These are phyloP conservation scores for Talaromyces trachyspermus DNA, from an alignment of 495 filamentous ascomycete genomes.

Conservation along the genomic window DNA sequence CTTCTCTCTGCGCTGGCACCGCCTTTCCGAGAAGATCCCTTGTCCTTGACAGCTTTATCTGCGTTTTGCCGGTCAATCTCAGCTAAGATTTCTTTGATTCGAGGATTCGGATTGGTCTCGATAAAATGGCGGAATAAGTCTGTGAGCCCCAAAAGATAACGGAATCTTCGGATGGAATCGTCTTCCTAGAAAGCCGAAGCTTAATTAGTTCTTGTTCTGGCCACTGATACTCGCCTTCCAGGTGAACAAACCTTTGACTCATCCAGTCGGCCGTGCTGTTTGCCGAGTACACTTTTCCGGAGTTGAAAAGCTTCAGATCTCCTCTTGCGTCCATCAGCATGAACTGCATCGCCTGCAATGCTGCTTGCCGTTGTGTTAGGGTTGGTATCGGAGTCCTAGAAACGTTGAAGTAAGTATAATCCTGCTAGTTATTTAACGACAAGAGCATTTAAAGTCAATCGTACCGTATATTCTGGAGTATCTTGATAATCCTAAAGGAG, in stretches of 20 bases:
- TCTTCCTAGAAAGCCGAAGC: conserved; percentile 57
- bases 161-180: conserved; percentile 90
- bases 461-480: conserved; percentile 72
- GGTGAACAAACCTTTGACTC: conserved; percentile 69
- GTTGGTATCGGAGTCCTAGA: conserved; percentile 80
- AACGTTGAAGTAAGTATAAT: too few species aligned
- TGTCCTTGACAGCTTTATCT: conserved; percentile 58
- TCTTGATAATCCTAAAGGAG: conserved; percentile 58
- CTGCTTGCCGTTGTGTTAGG: conserved; percentile 88
- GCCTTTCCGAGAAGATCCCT: conserved; percentile 67
- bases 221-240: neutral
- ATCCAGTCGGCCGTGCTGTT: conserved; percentile 85
- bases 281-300: conserved; percentile 84
- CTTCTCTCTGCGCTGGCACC: conserved; percentile 75
- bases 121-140: conserved; percentile 99
- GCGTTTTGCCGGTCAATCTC: conserved; percentile 91
- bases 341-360: conserved; percentile 60
- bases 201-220: conserved; percentile 4
- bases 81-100: conserved; percentile 81
- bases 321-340: conserved; percentile 71
- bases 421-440: neutral
- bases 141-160: conserved; percentile 90
- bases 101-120: conserved; percentile 88
- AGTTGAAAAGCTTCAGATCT: conserved; percentile 78
- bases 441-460: too few species aligned